Percentiles rank a stretch among this genome's conserved stretches.
phyloP scores from a whole-genome alignment of 2,329 filamentous ascomycete genomes.

The Lasiodiplodia gonubiensis region DNA sequence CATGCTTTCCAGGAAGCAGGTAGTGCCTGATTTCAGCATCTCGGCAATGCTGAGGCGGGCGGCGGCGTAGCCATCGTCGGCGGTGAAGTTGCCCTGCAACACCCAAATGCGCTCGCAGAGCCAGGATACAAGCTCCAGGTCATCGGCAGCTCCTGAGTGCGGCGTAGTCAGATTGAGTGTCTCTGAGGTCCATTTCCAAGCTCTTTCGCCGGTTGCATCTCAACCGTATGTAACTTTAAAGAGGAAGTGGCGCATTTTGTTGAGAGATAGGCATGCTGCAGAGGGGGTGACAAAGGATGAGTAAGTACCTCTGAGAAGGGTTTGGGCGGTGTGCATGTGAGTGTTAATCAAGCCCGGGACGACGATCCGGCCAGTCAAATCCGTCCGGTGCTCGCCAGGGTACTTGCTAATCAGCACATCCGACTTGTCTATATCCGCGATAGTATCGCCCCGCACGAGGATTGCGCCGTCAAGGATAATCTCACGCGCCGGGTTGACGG shows the following conservation, averaged over 20 bases:
- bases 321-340: constrained; percentile 58
- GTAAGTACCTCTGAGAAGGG: constrained; percentile 52
- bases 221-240: background rate
- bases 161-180: background rate
- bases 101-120: constrained; percentile 60
- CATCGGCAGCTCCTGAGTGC: constrained; percentile 47
- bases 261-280: background rate
- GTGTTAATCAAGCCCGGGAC: constrained; percentile 59
- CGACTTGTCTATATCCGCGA: constrained; percentile 53
- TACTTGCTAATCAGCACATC: constrained; percentile 39
- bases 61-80: constrained; percentile 56
- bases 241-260: background rate
- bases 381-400: constrained; percentile 39
- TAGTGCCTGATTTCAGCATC: constrained; percentile 58
- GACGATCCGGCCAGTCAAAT: constrained; percentile 53
- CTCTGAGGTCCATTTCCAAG: background rate
- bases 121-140: constrained; percentile 58
- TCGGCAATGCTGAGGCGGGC: constrained; percentile 57
- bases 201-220: background rate
- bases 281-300: background rate
- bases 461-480: constrained; percentile 57
- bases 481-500: constrained; percentile 53
- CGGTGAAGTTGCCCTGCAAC: constrained; percentile 52
- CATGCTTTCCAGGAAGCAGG: constrained; percentile 61
- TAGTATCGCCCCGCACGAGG: constrained; percentile 47